These are phyloP conservation scores for Quercus berberidifolia DNA, from an alignment of 306 rosid species.

Conservation along the genomic window DNA sequence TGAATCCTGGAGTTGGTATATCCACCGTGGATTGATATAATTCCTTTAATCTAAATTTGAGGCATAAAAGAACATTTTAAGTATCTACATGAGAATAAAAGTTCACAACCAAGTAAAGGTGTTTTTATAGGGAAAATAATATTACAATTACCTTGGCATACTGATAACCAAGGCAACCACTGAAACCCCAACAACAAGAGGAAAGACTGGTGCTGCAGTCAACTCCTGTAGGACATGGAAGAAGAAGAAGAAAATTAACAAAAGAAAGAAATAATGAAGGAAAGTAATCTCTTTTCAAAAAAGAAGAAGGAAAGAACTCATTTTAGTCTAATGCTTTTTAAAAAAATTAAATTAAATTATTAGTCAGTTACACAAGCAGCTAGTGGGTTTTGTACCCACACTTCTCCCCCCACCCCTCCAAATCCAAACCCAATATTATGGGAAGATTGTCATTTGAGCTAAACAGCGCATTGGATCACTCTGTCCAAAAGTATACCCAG, in stretches of 20 bases:
- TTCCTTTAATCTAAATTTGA: constrained; percentile 62
- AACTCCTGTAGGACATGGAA: constrained; percentile 55
- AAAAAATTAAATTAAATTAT: too few species aligned
- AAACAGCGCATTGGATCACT: neutral
- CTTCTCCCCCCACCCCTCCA: too few species aligned
- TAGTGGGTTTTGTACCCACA: too few species aligned
- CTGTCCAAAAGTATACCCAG: neutral
- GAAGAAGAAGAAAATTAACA: constrained; percentile 12
- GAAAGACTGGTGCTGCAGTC: constrained; percentile 90
- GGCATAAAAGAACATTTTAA: neutral
- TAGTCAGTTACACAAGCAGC: too few species aligned
- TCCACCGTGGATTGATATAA: constrained; percentile 72
- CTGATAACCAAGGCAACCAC: constrained; percentile 66
- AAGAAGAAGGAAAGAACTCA: neutral
- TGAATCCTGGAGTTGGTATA: constrained; percentile 69
- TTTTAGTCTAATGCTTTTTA: too few species aligned
- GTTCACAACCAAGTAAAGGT: constrained; percentile 6
- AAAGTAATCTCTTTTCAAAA: neutral
- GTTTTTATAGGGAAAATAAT: constrained; percentile 8
- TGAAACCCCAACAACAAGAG: constrained; percentile 69
- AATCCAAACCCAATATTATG: too few species aligned
- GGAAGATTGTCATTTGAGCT: too few species aligned
- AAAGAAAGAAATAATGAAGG: neutral
- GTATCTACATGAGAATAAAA: constrained; percentile 2
- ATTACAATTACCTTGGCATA: constrained; percentile 66